Conservation (phyloP, 2,329 filamentous ascomycete species). For the Sarocladium oryzae region DNA sequence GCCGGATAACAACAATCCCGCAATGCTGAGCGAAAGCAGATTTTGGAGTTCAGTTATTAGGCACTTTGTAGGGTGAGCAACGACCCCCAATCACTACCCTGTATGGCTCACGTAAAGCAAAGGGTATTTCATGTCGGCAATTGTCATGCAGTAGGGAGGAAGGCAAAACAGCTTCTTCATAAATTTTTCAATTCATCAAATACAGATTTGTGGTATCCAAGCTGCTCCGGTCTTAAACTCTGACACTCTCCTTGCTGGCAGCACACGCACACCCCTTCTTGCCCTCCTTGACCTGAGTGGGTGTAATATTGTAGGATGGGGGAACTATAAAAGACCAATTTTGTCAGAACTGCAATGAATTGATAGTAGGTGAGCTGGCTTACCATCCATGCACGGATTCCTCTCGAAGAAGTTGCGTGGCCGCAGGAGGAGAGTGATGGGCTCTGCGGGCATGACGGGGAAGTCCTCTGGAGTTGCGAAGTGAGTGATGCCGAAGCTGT, state of each 20-base stretch:
- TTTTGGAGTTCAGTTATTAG: too few species aligned
- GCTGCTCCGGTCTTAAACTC: background rate
- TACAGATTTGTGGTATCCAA: too few species aligned
- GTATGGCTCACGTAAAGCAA: too few species aligned
- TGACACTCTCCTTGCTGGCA: constrained; percentile 4
- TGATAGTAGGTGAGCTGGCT: background rate
- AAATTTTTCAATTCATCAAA: too few species aligned
- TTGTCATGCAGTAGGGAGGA: too few species aligned
- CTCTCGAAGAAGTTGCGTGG: constrained; percentile 46
- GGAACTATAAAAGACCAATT: background rate
- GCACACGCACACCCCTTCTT: constrained; percentile 4
- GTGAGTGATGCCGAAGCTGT: constrained; percentile 51
- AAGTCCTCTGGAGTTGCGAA: constrained; percentile 50
- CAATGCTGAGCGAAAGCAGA: too few species aligned
- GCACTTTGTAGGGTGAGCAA: too few species aligned
- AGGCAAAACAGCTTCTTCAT: too few species aligned
- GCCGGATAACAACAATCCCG: too few species aligned
- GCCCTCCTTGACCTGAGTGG: background rate
- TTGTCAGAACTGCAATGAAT: background rate
- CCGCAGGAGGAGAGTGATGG: constrained; percentile 40
- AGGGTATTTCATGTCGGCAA: too few species aligned
- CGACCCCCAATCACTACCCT: too few species aligned
- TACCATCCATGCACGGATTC: constrained; percentile 28
- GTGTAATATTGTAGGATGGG: background rate
- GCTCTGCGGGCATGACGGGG: constrained; percentile 53